Percentiles rank a stretch among this genome's conserved stretches.
phyloP scores from a whole-genome alignment of 1,139 yeast species.

The Meyerozyma smithsonii region DNA sequence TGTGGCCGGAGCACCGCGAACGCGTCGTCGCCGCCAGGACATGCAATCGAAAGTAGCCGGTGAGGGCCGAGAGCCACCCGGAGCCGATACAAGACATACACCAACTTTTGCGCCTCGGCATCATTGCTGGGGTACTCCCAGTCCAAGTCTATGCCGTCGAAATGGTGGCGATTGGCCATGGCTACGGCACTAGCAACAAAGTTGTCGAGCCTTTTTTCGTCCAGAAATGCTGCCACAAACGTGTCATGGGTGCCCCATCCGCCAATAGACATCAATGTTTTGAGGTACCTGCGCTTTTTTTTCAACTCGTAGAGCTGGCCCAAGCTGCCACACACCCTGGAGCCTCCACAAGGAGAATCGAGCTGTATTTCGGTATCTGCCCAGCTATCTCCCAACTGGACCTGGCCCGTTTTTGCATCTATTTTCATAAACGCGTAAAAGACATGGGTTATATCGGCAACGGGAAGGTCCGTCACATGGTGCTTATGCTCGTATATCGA shows the following conservation, averaged over 20 bases:
- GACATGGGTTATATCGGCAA: constrained; percentile 54
- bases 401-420: constrained; percentile 48
- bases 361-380: constrained; percentile 54
- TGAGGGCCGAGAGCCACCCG: constrained; percentile 34
- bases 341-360: constrained; percentile 16
- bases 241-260: constrained; percentile 71
- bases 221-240: constrained; percentile 45
- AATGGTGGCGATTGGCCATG: constrained; percentile 50
- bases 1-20: constrained; percentile 30
- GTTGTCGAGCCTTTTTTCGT: constrained; percentile 26
- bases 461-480: constrained; percentile 63
- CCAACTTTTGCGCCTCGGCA: constrained; percentile 43
- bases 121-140: constrained; percentile 79
- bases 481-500: constrained; percentile 63
- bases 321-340: constrained; percentile 43
- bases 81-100: constrained; percentile 39
- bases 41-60: constrained; percentile 60
- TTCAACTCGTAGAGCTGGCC: constrained; percentile 55
- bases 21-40: constrained; percentile 61
- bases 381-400: constrained; percentile 60
- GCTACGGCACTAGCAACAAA: constrained; percentile 52
- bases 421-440: constrained; percentile 74
- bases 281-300: constrained; percentile 42
- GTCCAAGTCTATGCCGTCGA: constrained; percentile 91
- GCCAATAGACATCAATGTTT: constrained; percentile 73